These are phyloP conservation scores for Metschnikowia peoriensis DNA, from an alignment of 805 yeast genomes.

Conservation along the genomic window DNA sequence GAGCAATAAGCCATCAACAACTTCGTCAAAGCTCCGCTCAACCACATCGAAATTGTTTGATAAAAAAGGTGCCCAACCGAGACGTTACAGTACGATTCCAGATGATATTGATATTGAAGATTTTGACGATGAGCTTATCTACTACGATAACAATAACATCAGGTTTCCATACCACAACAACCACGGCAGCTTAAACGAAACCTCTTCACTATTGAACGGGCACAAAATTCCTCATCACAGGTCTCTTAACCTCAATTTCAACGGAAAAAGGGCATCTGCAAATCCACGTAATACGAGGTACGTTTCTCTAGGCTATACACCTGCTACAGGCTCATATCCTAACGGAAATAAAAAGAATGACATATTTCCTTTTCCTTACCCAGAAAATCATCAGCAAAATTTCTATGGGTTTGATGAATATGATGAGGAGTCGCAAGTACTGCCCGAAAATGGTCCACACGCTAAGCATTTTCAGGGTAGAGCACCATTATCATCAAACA, in stretches of 20 bases:
- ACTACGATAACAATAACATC: conserved; percentile 40
- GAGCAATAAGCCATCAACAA: conserved; percentile 29
- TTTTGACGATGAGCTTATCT: conserved; percentile 51
- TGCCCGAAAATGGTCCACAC: conserved; percentile 5
- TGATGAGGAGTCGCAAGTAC: conserved; percentile 31
- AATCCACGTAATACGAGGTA: conserved; percentile 33
- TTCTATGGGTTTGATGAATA: conserved; percentile 41
- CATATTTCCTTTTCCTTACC: conserved; percentile 36
- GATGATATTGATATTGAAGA: conserved; percentile 58
- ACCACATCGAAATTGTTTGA: conserved; percentile 75
- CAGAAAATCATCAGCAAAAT: conserved; percentile 26
- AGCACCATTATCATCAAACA: conserved; percentile 22
- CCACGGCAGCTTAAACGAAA: conserved; percentile 27
- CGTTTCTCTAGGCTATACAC: conserved; percentile 35
- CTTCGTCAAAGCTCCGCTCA: conserved; percentile 50
- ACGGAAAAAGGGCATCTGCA: conserved; percentile 20
- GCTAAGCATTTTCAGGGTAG: conserved; percentile 13
- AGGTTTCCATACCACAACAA: conserved; percentile 35
- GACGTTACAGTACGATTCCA: conserved; percentile 71
- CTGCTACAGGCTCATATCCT: background rate
- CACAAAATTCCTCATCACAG: conserved; percentile 39
- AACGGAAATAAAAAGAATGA: conserved; percentile 18
- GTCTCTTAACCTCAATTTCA: conserved; percentile 37
- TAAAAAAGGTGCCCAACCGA: conserved; percentile 65
- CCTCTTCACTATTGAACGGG: conserved; percentile 28